A percentile compares a stretch with the other conserved stretches of the same genome.
Evolutionary conservation across 179 eudicot genomes (phyloP).

Genomic region (Nepenthes alata): DNA sequence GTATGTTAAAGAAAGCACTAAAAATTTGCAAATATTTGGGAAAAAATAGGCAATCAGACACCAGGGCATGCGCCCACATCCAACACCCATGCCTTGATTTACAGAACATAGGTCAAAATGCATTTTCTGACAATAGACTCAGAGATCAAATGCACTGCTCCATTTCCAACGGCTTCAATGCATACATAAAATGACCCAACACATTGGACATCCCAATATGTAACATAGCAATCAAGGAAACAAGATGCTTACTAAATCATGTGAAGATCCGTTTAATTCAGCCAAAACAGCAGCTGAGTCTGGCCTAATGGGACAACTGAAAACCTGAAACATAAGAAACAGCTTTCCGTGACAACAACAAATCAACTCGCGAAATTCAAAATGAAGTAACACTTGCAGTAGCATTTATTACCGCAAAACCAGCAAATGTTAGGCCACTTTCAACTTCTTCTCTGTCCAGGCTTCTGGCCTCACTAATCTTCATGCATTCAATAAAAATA

Average conservation of each 20-base stretch:
- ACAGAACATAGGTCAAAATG: too few relatives aligned
- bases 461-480: slow-evolving; percentile 97
- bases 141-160: too few relatives aligned
- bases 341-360: neutral
- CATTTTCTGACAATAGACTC: too few relatives aligned
- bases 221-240: too few relatives aligned
- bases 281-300: slow-evolving; percentile 80
- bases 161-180: too few relatives aligned
- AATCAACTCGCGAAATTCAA: neutral
- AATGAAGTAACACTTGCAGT: neutral
- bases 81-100: too few relatives aligned
- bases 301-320: slow-evolving; percentile 86
- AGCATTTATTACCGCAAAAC: slow-evolving; percentile 66
- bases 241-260: slow-evolving; percentile 65
- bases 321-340: slow-evolving; percentile 43
- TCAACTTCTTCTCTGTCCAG: slow-evolving; percentile 87
- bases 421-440: slow-evolving; percentile 78
- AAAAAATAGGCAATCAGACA: too few relatives aligned
- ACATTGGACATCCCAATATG: too few relatives aligned
- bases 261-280: slow-evolving; percentile 75
- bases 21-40: too few relatives aligned
- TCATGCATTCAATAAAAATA: slow-evolving; percentile 17
- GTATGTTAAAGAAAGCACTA: too few relatives aligned
- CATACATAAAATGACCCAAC: too few relatives aligned
- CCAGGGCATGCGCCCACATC: too few relatives aligned